A percentile compares a stretch with the other conserved stretches of the same genome.
These are phyloP conservation scores for Neonectria hederae DNA, from an alignment of 2,329 filamentous ascomycete genomes.

Conservation along the genomic window DNA sequence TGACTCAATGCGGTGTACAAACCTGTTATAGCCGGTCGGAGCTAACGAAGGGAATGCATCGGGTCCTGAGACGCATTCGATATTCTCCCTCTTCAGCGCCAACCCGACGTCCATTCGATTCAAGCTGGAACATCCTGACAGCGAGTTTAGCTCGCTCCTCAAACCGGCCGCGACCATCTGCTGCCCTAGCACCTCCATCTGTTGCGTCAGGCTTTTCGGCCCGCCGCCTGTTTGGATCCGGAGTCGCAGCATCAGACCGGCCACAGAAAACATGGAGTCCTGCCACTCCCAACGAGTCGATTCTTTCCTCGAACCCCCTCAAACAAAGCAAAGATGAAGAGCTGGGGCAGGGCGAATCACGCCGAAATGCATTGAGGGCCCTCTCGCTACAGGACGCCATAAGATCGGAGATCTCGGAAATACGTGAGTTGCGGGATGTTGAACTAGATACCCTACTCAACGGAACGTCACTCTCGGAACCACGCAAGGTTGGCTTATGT, in stretches of 20 bases:
- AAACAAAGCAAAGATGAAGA: conserved; percentile 32
- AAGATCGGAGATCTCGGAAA: not conserved
- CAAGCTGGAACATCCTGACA: conserved; percentile 18
- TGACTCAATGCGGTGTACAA: conserved; percentile 36
- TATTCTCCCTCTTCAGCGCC: conserved; percentile 29
- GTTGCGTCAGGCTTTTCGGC: conserved; percentile 8
- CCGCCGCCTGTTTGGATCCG: conserved; percentile 18
- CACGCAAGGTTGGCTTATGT: conserved; percentile 29
- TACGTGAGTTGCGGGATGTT: not conserved
- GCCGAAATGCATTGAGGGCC: not conserved
- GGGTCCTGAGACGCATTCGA: conserved; percentile 33
- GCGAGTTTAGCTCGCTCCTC: conserved; percentile 7
- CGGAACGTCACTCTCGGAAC: conserved; percentile 32
- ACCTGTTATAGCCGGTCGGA: conserved; percentile 30
- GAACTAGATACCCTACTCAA: conserved; percentile 18
- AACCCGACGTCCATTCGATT: conserved; percentile 26
- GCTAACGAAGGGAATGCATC: conserved; percentile 44
- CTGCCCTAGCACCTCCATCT: conserved; percentile 31
- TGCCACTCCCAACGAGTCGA: conserved; percentile 8
- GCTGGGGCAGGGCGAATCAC: conserved; percentile 27
- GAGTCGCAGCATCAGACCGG: conserved; percentile 10
- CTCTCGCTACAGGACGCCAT: not conserved
- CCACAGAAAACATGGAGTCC: conserved; percentile 14
- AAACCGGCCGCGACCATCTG: conserved; percentile 15
- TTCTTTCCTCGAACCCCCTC: conserved; percentile 11